phyloP scores from a whole-genome alignment of 306 rosid genomes.

The Quillaja saponaria region DNA sequence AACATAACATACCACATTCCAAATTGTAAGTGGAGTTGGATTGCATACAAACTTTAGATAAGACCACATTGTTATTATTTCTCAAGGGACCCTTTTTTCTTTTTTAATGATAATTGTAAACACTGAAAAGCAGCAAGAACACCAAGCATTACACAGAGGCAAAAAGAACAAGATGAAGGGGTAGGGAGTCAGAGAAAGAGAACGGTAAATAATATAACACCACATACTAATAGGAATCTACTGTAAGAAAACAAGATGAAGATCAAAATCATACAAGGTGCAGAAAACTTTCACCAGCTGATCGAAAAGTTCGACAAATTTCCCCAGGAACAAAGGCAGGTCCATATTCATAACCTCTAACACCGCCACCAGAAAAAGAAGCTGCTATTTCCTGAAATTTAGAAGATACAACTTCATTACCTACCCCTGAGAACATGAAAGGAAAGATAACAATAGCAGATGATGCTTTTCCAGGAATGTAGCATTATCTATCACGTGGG shows the following conservation, averaged over 20 bases:
- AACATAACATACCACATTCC: too few relatives aligned
- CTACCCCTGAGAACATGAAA: conserved; percentile 26
- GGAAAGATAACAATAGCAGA: conserved; percentile 27
- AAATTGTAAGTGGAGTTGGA: too few relatives aligned
- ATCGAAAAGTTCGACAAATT: conserved; percentile 72
- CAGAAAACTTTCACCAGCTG: conserved; percentile 80
- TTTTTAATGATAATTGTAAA: too few relatives aligned
- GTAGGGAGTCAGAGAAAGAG: conserved; percentile 1
- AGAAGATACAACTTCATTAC: conserved; percentile 33
- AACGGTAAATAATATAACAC: not conserved
- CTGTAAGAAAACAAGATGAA: conserved; percentile 23
- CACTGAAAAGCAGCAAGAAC: conserved; percentile 27
- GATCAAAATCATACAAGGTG: conserved; percentile 59
- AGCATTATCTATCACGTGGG: conserved; percentile 23
- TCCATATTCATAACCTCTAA: conserved; percentile 71
- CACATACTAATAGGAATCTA: conserved; percentile 21
- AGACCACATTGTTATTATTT: too few relatives aligned
- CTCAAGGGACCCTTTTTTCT: too few relatives aligned
- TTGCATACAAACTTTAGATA: too few relatives aligned
- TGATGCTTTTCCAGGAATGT: conserved; percentile 22
- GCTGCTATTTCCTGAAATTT: conserved; percentile 76
- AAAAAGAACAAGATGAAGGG: conserved; percentile 2
- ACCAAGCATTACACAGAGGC: conserved; percentile 1
- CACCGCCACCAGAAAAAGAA: conserved; percentile 84
- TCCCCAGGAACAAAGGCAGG: conserved; percentile 89